These are phyloP conservation scores for Rhizopogon roseolus DNA, from an alignment of 768 basidiomycete species.

Conservation along the genomic window DNA sequence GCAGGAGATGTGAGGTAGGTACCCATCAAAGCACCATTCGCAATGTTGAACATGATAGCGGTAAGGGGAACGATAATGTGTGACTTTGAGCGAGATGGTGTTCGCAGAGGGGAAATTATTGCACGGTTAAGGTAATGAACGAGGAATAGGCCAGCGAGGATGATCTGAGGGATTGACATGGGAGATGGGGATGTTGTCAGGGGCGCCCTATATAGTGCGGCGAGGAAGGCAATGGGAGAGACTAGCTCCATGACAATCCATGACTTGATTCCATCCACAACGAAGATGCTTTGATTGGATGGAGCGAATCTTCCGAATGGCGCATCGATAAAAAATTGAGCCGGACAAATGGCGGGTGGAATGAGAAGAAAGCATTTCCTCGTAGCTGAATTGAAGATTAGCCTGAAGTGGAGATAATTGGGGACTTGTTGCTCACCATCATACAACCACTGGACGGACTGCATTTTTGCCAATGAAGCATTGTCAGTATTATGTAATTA, in stretches of 20 bases:
- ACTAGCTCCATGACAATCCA: slow-evolving; percentile 81
- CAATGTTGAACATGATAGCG: slow-evolving; percentile 60
- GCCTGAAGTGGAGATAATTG: too few species aligned
- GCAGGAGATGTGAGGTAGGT: slow-evolving; percentile 60
- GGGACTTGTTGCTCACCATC: slow-evolving; percentile 13
- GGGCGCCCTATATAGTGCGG: slow-evolving; percentile 44
- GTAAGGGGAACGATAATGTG: slow-evolving; percentile 60
- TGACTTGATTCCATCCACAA: slow-evolving; percentile 55
- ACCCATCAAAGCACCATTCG: slow-evolving; percentile 61
- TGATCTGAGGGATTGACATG: slow-evolving; percentile 35
- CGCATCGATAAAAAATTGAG: slow-evolving; percentile 56
- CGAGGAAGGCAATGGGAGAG: slow-evolving; percentile 51
- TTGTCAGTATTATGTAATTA: too few species aligned
- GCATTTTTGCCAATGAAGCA: slow-evolving; percentile 3
- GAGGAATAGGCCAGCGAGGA: slow-evolving; percentile 59
- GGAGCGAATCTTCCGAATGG: slow-evolving; percentile 78
- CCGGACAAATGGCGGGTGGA: slow-evolving; percentile 31
- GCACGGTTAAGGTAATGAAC: slow-evolving; percentile 86
- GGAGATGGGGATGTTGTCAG: slow-evolving; percentile 32
- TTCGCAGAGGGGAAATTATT: slow-evolving; percentile 71
- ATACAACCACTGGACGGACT: slow-evolving; percentile 10
- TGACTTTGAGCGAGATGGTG: slow-evolving; percentile 72
- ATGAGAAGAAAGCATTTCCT: slow-evolving; percentile 44
- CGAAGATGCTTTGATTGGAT: slow-evolving; percentile 35
- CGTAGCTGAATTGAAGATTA: slow-evolving; percentile 16